phyloP scores from a whole-genome alignment of 768 basidiomycete genomes.

The Tulasnella sp. region DNA sequence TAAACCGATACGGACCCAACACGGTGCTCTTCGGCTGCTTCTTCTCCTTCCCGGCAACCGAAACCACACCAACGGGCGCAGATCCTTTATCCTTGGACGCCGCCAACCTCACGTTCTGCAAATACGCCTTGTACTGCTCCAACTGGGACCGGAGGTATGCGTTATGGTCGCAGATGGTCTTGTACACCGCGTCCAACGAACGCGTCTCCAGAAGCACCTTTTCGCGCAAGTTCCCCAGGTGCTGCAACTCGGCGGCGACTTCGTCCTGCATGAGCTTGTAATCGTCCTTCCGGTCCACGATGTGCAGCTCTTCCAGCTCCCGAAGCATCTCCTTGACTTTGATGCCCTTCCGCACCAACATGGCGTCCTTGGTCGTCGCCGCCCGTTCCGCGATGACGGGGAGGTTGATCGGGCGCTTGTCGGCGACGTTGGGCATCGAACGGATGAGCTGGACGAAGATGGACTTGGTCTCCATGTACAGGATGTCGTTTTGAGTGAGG shows the following conservation, averaged over 20 bases:
- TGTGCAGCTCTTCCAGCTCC: conserved; percentile 81
- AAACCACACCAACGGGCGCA: conserved; percentile 86
- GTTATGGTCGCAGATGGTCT: conserved; percentile 99
- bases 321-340: conserved; percentile 99
- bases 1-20: conserved; percentile 93
- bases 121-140: conserved; percentile 98
- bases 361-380: conserved; percentile 94
- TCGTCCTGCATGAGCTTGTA: conserved; percentile 97
- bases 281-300: conserved; percentile 71
- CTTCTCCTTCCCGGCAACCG: conserved; percentile 95
- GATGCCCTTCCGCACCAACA: conserved; percentile 91
- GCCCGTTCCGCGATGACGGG: conserved; percentile 84
- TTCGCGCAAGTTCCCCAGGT: conserved; percentile 92
- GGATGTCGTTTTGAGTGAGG: conserved; percentile 94
- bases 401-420: conserved; percentile 83
- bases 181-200: conserved; percentile 92
- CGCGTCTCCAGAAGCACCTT: conserved; percentile 89
- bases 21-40: conserved; percentile 76
- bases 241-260: conserved; percentile 86
- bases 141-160: conserved; percentile 91
- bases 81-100: conserved; percentile 85
- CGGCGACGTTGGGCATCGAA: conserved; percentile 74
- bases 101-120: conserved; percentile 83
- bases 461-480: conserved; percentile 99
- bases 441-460: conserved; percentile 97